Conservation (phyloP, 176 grass and related monocot genomes). For the Triticum dicoccoides region DNA sequence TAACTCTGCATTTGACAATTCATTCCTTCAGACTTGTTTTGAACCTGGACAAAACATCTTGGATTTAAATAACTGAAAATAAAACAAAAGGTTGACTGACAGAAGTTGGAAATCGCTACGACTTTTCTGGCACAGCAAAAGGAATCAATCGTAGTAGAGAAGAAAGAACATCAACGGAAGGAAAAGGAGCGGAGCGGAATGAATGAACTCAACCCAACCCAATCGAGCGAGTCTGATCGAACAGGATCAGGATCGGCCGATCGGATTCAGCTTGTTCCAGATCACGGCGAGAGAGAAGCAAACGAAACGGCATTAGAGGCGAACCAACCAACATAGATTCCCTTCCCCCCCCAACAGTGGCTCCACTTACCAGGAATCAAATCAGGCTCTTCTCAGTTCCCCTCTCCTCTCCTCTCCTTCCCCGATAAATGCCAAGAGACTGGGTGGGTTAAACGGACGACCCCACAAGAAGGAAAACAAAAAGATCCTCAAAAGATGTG, state of each 20-base stretch:
- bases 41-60: not conserved
- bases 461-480: not conserved
- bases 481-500: not conserved
- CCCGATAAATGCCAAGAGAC: not conserved
- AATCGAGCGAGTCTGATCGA: not conserved
- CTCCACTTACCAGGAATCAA: slow-evolving; percentile 20
- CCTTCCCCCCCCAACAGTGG: not conserved
- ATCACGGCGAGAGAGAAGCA: slow-evolving; percentile 16
- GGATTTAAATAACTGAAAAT: too few relatives aligned
- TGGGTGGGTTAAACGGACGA: not conserved
- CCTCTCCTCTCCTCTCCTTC: not conserved
- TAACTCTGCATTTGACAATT: not conserved
- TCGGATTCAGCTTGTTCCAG: not conserved
- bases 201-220: not conserved
- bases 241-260: slow-evolving; percentile 17
- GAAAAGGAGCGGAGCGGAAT: not conserved
- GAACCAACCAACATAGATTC: not conserved
- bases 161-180: not conserved
- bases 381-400: not conserved
- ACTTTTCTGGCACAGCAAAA: not conserved
- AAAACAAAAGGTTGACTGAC: not conserved
- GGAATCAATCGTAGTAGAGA: not conserved
- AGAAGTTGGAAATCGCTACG: not conserved
- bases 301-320: not conserved
- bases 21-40: not conserved